Evolutionary conservation across 2,329 filamentous ascomycete species (phyloP), one percentile per base, ranked within the genome.

Genomic region (Clarireedia hainanense): DNA sequence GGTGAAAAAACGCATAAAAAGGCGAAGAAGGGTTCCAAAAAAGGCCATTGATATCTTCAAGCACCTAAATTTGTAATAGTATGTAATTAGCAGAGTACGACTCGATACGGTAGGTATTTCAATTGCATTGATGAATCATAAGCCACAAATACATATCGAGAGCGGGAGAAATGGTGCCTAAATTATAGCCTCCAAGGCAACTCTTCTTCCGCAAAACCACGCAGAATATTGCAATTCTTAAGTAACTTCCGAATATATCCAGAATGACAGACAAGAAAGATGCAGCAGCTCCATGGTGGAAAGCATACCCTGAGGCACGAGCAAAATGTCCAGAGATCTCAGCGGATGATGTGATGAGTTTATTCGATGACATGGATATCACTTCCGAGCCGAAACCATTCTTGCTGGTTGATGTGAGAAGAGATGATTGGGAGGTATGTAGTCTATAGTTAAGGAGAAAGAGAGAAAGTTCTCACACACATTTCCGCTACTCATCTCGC

Each of bases 1-100:
- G 82, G 75, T 2, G 76, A 76, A 24, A 78, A 71, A 55, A 78
- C 76, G 66, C 68, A 73, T 55, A 78, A 80, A 66, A 80, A 80
- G 68, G 64, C 70, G 12, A 84, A 82, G 69, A 84, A 80, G 71
- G 64, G 61, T 15, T 60, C 63, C 30, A 68, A 65, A 60, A 67
- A 64, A 58, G 58, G 65, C 39, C 48, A 56, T 34, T 56, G 47
- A 46, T 50, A 50, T 12, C 9, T 34, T 34, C 30, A 34, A 10
- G 30, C 20, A 12, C 1, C 17, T 45, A 45, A 45, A 26, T 45
- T 23, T 45, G 42, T 45, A 45, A 45, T 45, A 42, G 39, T 42
- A 20, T 42, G 39, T 42, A 42, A 42, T 42, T 20, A 20, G 15
- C 39, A 12, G 30, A 34, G 30, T 34, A 2, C 12, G 10, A 34